These are phyloP conservation scores for Corylus americana DNA, from an alignment of 306 rosid species.

Conservation along the genomic window DNA sequence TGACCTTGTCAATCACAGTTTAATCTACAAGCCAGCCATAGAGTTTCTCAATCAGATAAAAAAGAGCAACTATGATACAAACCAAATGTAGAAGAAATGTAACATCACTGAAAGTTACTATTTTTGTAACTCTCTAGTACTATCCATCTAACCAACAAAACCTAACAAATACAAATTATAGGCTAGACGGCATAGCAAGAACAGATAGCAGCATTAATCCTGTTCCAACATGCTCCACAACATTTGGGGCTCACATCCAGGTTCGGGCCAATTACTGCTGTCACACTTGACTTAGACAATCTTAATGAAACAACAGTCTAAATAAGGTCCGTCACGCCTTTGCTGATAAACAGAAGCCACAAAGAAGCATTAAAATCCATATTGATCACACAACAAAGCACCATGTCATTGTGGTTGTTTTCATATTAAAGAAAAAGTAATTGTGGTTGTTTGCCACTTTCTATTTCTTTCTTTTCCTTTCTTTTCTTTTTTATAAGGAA, in stretches of 20 bases:
- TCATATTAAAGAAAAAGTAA: too few species aligned
- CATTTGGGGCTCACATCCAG: too few species aligned
- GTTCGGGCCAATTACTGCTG: too few species aligned
- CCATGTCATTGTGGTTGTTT: too few species aligned
- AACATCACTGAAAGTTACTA: neutral
- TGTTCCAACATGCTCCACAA: neutral
- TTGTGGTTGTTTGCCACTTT: too few species aligned
- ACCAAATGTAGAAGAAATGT: neutral
- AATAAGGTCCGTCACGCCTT: too few species aligned
- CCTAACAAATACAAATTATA: neutral
- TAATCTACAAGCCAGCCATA: neutral
- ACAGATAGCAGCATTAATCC: neutral
- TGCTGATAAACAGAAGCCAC: too few species aligned
- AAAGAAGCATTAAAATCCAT: too few species aligned
- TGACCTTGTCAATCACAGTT: slow-evolving; percentile 7
- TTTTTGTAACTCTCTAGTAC: neutral
- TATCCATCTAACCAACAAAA: neutral
- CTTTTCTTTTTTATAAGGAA: too few species aligned
- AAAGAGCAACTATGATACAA: neutral
- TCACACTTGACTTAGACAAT: too few species aligned
- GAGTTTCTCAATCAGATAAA: neutral
- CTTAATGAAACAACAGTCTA: too few species aligned
- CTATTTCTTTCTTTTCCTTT: neutral
- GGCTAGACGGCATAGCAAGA: neutral
- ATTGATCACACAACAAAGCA: too few species aligned